These are phyloP conservation scores for Pseudonitzschia multistriata DNA, from an alignment of 108 stramenopile species.

Conservation along the genomic window DNA sequence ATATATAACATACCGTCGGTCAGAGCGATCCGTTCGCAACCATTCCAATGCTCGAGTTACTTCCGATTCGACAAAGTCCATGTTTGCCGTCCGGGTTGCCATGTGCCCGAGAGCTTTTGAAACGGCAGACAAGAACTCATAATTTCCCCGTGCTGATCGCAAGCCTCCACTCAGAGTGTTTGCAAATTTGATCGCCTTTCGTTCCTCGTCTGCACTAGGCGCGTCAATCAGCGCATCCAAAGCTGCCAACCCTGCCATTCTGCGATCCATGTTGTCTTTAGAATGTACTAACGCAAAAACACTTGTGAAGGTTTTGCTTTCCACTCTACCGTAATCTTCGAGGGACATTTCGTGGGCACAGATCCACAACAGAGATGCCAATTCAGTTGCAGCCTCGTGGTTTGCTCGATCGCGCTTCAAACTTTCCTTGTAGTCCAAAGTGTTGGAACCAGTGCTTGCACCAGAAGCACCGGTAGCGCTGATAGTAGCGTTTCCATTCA, in stretches of 20 bases:
- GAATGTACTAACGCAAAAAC: slow-evolving; percentile 81
- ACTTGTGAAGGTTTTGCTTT: slow-evolving; percentile 72
- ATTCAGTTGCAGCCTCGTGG: slow-evolving; percentile 62
- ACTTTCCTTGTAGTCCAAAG: slow-evolving; percentile 52
- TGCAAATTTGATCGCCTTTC: slow-evolving; percentile 91
- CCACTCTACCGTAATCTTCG: slow-evolving; percentile 75
- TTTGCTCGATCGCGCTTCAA: slow-evolving; percentile 62
- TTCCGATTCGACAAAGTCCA: slow-evolving; percentile 93
- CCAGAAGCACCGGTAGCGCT: background rate
- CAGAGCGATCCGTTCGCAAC: slow-evolving; percentile 78
- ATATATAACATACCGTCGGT: slow-evolving; percentile 51
- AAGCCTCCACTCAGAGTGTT: slow-evolving; percentile 81
- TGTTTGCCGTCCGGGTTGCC: slow-evolving; percentile 74
- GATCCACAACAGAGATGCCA: slow-evolving; percentile 69
- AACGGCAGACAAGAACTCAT: slow-evolving; percentile 79
- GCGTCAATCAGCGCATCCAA: slow-evolving; percentile 78
- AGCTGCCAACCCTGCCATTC: slow-evolving; percentile 82
- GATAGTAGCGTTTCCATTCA: background rate
- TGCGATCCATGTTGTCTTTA: slow-evolving; percentile 34
- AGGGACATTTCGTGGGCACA: slow-evolving; percentile 83
- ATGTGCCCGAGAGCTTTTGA: slow-evolving; percentile 89
- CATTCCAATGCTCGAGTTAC: slow-evolving; percentile 90
- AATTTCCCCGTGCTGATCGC: slow-evolving; percentile 63
- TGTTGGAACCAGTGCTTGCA: background rate
- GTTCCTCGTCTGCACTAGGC: slow-evolving; percentile 84